Evolutionary conservation across 306 rosid genomes (phyloP), one percentile per base, ranked within the genome.

Genomic region (Ziziphus jujuba): DNA sequence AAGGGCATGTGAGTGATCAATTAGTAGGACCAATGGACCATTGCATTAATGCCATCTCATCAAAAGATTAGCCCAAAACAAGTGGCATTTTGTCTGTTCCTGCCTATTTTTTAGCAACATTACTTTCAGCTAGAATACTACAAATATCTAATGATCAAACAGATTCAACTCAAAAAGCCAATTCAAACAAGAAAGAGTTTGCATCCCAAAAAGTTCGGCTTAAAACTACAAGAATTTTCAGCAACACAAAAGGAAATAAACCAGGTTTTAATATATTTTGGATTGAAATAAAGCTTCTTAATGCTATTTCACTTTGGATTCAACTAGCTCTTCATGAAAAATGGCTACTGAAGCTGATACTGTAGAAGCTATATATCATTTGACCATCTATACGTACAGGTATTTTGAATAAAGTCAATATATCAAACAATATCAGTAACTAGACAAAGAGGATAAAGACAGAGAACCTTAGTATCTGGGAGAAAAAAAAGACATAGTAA

Each of bases 11-110:
- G 87, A 63, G 56, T 53, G n/a, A 82, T 79, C 80, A 44, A 79
- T 77, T 61, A 43, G 83, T 55, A 81, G n/a, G n/a, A n/a, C n/a
- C n/a, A n/a, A n/a, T n/a, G 89, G 96, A 49, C 91, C 91, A 72
- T 47, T 72, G 68, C 71, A 50, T 31, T 55, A 70, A 82, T 81
- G 72, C 80, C 91, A 82, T 64, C 91, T 79, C 84, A 82, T 48
- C 66, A 57, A 75, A 35, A 62, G 33, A 34, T 69, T 56, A 64
- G 50, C 76, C 66, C 31, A 76, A 49, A 65, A 2, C 83, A 62
- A 77, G 81, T 85, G 86, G 72, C 67, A 62, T 76, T 76, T 77
- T 73, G 85, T 87, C 93, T 72, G 31, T 62, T 79, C 65, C 49
- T 61, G 74, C 74, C 73, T 67, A 76, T 65, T 62, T 71, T 65